A percentile compares a stretch with the other conserved stretches of the same genome.
Evolutionary conservation across 1,139 yeast species (phyloP).

Genomic region (Yamadazyma jaroonii): DNA sequence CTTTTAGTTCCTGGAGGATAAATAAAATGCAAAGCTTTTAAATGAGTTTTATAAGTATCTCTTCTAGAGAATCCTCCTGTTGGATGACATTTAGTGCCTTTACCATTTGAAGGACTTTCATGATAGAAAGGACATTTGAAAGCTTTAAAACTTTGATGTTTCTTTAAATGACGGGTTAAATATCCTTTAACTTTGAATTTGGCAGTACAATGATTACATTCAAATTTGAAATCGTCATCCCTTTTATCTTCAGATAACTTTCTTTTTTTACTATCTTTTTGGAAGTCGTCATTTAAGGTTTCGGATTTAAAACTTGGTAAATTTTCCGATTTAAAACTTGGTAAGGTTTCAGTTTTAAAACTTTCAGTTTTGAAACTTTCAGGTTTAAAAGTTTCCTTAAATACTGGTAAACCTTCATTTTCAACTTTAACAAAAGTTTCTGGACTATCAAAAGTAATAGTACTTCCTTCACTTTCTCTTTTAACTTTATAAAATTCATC

Average conservation of each 20-base stretch:
- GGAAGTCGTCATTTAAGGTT: not conserved
- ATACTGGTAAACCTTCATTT: no score
- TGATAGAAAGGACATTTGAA: slow-evolving; percentile 54
- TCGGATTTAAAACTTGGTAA: no score
- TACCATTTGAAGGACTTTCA: slow-evolving; percentile 16
- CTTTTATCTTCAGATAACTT: slow-evolving; percentile 1
- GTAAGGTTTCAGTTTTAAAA: no score
- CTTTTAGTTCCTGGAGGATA: slow-evolving; percentile 59
- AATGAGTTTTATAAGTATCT: slow-evolving; percentile 57
- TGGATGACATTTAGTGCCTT: slow-evolving; percentile 53
- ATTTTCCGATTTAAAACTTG: no score
- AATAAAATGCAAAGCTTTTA: slow-evolving; percentile 55
- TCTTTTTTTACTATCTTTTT: slow-evolving; percentile 2
- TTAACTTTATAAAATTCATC: slow-evolving; percentile 59
- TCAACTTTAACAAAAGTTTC: not conserved
- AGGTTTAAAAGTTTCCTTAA: no score
- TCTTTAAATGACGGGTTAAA: slow-evolving; percentile 54
- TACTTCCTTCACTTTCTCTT: not conserved
- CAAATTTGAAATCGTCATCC: slow-evolving; percentile 8
- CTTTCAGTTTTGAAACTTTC: no score
- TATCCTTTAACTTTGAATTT: slow-evolving; percentile 55
- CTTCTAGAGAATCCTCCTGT: slow-evolving; percentile 59
- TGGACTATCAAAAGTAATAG: not conserved
- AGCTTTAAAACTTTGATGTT: slow-evolving; percentile 49
- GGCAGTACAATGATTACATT: slow-evolving; percentile 46